Base-by-base conservation (phyloP, 2,329 filamentous ascomycete genomes). In the Aspergillus persii region DNA sequence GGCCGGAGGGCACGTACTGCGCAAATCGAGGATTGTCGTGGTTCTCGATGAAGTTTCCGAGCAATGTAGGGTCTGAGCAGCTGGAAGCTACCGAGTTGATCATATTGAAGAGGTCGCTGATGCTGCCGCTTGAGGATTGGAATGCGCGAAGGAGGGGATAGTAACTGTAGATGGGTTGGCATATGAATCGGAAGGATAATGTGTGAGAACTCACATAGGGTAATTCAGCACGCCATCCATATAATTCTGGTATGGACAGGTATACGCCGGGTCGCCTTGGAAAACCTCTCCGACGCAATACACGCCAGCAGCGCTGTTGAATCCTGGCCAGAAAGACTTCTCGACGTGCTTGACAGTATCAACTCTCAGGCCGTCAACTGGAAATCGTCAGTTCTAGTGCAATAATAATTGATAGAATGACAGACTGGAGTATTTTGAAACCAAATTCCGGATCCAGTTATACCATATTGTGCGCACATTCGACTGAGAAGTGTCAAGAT, bases 1-100 rank as follows among this genome's bases (percentile, higher is more conserved):
- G 33, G 3, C 15, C 11, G 9, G 11, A 36, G 9, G 33, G 9
- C 2, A 47, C 66, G 53, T 61, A 73, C 67, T 56, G 68, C 15
- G 84, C 71, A 68, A 85, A 87, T n/a, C 85, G 82, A 4, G 82
- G 72, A 60, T 84, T 81, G 67, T 88, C 86, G 68, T 88, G 85
- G 68, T 87, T 88, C 66, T 88, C 85, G 15, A 84, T 69, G 61
- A 88, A 88, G 1, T 76, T 80, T 8, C 79, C 84, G 4, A 86
- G 74, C 6, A 81, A 73, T 0, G 78, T 76, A 0, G 80, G 74
- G 68, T 86, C 80, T 0, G 60, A 49, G 56, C 77, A 81, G n/a
- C 62, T 60, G 0, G 65, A 67, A 18, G 70, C 67, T 15, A 76
- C 70, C 2, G 68, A 68, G 59, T 67, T 69, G 53, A 76, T 72